Conservation (phyloP, 2,329 filamentous ascomycete species). For the Parastagonospora avenae region DNA sequence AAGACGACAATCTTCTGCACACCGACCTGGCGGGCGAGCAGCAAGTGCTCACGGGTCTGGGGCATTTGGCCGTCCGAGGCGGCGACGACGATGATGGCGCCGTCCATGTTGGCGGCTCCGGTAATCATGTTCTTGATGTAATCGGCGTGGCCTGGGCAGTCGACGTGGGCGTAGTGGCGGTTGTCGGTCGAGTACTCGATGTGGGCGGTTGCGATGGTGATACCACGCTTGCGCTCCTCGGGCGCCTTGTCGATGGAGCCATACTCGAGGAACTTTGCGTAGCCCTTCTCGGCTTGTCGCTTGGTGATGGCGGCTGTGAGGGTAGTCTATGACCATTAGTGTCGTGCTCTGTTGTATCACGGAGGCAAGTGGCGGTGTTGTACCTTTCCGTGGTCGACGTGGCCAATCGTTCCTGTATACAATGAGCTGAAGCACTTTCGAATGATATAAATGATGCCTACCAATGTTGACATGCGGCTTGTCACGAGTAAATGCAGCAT, state of each 20-base stretch:
- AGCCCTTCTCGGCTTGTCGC: conserved; percentile 91
- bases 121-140: conserved; percentile 99
- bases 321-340: conserved; percentile 71
- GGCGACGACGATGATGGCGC: conserved; percentile 97
- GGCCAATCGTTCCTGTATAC: conserved; percentile 83
- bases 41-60: conserved; percentile 96
- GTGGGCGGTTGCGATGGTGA: conserved; percentile 97
- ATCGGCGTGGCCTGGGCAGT: conserved; percentile 99
- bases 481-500: conserved; percentile 77
- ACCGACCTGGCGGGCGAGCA: conserved; percentile 97
- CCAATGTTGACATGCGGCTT: conserved; percentile 99
- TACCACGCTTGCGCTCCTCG: conserved; percentile 99
- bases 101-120: conserved; percentile 98
- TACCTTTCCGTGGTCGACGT: conserved; percentile 99
- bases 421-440: conserved; percentile 11
- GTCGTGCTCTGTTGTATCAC: conserved; percentile 17
- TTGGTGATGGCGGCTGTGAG: conserved; percentile 99
- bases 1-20: conserved; percentile 98
- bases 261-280: conserved; percentile 95
- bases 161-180: conserved; percentile 98
- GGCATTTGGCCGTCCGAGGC: conserved; percentile 99
- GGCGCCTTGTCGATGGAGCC: conserved; percentile 98
- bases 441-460: conserved; percentile 47
- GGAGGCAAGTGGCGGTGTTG: conserved; percentile 27
- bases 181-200: conserved; percentile 96